These are phyloP conservation scores for Albatrellus sp. DNA, from an alignment of 1,284 basidiomycete genomes.

Conservation along the genomic window DNA sequence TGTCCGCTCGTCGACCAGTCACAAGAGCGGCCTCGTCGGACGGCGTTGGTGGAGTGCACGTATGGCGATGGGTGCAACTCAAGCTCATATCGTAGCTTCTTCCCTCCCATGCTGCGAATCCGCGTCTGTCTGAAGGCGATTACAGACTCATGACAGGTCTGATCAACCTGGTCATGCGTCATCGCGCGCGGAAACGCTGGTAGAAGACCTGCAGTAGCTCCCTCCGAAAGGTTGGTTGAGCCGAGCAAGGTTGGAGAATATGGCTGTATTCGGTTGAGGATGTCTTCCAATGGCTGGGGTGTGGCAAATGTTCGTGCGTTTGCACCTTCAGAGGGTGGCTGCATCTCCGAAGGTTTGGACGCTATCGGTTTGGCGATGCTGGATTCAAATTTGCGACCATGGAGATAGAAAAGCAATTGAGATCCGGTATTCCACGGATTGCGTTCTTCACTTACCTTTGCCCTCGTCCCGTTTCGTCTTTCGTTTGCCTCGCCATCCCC, in stretches of 20 bases:
- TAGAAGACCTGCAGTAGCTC: slow-evolving; percentile 1
- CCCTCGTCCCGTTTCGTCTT: slow-evolving; percentile 19
- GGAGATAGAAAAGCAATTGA: slow-evolving; percentile 1
- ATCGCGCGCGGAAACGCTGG: background rate
- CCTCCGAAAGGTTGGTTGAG: slow-evolving; percentile 6
- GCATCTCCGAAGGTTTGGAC: slow-evolving; percentile 4
- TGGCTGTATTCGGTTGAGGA: background rate
- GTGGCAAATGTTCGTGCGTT: slow-evolving; percentile 8
- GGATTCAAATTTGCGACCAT: slow-evolving; percentile 5
- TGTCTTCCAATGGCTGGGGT: slow-evolving; percentile 1
- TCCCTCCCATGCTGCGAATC: too few species aligned
- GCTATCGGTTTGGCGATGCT: slow-evolving; percentile 3
- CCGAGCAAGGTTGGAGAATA: slow-evolving; percentile 5
- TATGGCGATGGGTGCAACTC: background rate
- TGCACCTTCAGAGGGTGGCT: slow-evolving; percentile 6
- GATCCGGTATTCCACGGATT: slow-evolving; percentile 7
- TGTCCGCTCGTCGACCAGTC: too few species aligned
- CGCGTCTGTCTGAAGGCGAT: too few species aligned
- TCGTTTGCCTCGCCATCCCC: slow-evolving; percentile 31
- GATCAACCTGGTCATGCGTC: slow-evolving; percentile 22
- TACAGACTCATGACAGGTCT: slow-evolving; percentile 17
- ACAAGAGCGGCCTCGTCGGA: background rate
- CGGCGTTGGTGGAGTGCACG: background rate
- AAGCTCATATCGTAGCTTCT: slow-evolving; percentile 1
- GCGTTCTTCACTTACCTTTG: slow-evolving; percentile 6